A percentile compares a stretch with the other conserved stretches of the same genome.
Evolutionary conservation across 441 rosid species (phyloP).

Genomic region (Corymbia calophylla): DNA sequence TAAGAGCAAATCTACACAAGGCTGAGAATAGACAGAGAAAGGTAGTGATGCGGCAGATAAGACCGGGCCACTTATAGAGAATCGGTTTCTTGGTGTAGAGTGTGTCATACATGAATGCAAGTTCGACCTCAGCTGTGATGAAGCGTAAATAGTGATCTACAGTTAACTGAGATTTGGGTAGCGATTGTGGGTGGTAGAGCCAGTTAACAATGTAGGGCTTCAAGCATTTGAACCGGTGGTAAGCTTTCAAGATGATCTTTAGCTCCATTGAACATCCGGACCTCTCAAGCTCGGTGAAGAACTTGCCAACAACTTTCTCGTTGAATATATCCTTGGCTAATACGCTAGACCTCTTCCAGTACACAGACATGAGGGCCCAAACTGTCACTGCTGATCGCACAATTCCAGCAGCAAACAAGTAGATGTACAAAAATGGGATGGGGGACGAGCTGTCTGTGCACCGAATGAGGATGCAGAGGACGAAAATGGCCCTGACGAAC

Average conservation of each 20-base stretch:
- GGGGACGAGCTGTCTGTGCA: background rate
- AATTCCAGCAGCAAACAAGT: background rate
- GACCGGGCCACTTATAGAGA: background rate
- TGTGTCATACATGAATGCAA: background rate
- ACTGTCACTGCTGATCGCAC: background rate
- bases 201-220: background rate
- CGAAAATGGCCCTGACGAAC: too few species aligned
- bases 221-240: background rate
- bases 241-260: background rate
- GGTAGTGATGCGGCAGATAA: background rate
- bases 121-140: background rate
- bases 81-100: background rate
- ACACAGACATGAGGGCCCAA: background rate
- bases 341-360: background rate
- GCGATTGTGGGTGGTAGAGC: background rate
- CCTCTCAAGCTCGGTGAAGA: too few species aligned
- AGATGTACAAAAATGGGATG: background rate
- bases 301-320: background rate
- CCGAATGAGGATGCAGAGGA: too few species aligned
- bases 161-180: background rate
- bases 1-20: background rate
- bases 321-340: accelerated
- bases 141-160: background rate
- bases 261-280: background rate
- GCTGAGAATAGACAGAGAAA: background rate